Percentiles rank a stretch among this genome's conserved stretches.
phyloP scores from a whole-genome alignment of 345 rosid species.

The Ailanthus altissimus region DNA sequence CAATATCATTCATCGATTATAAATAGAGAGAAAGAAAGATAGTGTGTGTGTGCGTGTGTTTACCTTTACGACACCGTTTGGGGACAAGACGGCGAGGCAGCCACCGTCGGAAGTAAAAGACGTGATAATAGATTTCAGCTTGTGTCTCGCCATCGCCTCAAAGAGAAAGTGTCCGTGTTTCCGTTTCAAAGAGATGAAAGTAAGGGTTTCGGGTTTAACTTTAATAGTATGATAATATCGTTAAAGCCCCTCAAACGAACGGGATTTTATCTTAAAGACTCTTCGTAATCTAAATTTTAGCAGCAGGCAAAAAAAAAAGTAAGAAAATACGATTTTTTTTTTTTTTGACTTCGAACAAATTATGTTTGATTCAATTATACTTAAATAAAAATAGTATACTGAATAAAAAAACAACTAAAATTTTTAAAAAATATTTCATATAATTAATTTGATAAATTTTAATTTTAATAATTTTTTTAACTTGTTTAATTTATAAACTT shows the following conservation, averaged over 20 bases:
- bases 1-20: background rate
- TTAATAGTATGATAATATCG: background rate
- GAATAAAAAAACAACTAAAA: too few species aligned
- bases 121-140: conserved; percentile 39
- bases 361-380: too few species aligned
- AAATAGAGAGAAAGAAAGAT: background rate
- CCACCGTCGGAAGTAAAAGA: conserved; percentile 41
- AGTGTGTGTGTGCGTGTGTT: background rate
- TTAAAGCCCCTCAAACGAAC: background rate
- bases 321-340: too few species aligned
- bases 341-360: too few species aligned
- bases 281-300: too few species aligned
- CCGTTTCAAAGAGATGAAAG: background rate
- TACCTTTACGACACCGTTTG: conserved; percentile 35
- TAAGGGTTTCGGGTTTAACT: conserved; percentile 19
- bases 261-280: too few species aligned
- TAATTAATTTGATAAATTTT: too few species aligned
- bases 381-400: too few species aligned
- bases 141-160: conserved; percentile 44
- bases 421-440: too few species aligned
- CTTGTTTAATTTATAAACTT: too few species aligned
- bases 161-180: background rate
- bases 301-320: too few species aligned
- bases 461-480: too few species aligned
- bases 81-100: conserved; percentile 35